phyloP scores from a whole-genome alignment of 768 basidiomycete species.

The Chiua virens region DNA sequence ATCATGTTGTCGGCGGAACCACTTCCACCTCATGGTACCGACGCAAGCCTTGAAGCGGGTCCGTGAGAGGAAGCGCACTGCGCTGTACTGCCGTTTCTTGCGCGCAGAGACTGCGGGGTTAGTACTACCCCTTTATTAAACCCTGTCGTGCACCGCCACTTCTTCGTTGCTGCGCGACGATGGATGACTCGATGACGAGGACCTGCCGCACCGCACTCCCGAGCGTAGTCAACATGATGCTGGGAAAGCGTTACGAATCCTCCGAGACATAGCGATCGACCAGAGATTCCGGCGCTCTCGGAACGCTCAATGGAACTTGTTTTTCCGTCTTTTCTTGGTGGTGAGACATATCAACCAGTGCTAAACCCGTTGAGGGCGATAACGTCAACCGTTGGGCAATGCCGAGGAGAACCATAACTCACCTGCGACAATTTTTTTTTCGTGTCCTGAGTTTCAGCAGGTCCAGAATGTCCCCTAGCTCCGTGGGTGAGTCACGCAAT shows the following conservation, averaged over 20 bases:
- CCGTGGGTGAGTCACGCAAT: slow-evolving; percentile 9
- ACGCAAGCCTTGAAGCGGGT: slow-evolving; percentile 17
- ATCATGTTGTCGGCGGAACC: slow-evolving; percentile 53
- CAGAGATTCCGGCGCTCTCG: background rate
- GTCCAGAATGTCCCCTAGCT: background rate
- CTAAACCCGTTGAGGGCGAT: background rate
- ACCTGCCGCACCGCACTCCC: background rate
- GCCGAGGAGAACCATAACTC: background rate
- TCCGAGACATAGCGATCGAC: background rate
- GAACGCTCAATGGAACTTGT: background rate
- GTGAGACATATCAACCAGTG: background rate
- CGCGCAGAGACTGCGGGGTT: slow-evolving; percentile 2
- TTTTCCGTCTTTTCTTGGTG: background rate
- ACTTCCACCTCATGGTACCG: slow-evolving; percentile 33
- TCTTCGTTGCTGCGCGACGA: background rate
- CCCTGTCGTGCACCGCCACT: slow-evolving; percentile 24
- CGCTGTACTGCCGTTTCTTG: slow-evolving; percentile 16
- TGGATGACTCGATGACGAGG: background rate
- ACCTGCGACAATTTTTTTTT: background rate
- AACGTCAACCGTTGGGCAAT: background rate
- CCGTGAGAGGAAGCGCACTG: slow-evolving; percentile 8
- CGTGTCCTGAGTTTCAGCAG: background rate
- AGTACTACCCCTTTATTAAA: slow-evolving; percentile 7
- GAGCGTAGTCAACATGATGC: slow-evolving; percentile 12
- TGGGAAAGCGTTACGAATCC: background rate